These are phyloP conservation scores for Saccharum officinarum DNA, from an alignment of 176 grass and related monocot genomes.

Conservation along the genomic window DNA sequence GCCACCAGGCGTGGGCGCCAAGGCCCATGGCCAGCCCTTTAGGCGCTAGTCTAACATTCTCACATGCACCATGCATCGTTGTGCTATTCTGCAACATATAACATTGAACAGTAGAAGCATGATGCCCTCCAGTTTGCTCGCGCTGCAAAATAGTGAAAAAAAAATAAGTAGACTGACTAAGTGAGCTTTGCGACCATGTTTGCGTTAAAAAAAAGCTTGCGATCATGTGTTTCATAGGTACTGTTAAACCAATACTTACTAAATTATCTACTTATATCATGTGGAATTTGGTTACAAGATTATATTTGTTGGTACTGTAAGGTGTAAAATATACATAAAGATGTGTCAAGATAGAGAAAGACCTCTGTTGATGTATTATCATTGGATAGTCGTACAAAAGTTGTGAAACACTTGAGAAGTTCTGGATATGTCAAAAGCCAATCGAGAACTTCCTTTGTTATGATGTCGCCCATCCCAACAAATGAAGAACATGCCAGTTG, in stretches of 20 bases:
- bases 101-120: conserved; percentile 20
- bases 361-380: conserved; percentile 34
- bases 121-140: conserved; percentile 10
- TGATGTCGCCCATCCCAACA: conserved; percentile 9
- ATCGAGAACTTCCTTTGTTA: neutral
- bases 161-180: neutral
- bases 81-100: conserved; percentile 31
- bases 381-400: neutral
- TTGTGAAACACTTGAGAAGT: neutral
- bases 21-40: no score
- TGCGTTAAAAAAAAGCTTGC: neutral
- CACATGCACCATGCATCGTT: neutral
- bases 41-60: neutral
- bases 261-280: neutral
- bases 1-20: no score
- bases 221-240: neutral
- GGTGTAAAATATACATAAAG: neutral
- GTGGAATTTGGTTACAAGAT: neutral
- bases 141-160: conserved; percentile 2
- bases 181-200: neutral
- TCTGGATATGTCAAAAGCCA: conserved; percentile 16
- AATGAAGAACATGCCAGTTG: neutral
- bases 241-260: neutral
- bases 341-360: neutral
- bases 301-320: neutral